Evolutionary conservation across 208 protist species (phyloP).

Genomic region (Zelonia costaricensis): DNA sequence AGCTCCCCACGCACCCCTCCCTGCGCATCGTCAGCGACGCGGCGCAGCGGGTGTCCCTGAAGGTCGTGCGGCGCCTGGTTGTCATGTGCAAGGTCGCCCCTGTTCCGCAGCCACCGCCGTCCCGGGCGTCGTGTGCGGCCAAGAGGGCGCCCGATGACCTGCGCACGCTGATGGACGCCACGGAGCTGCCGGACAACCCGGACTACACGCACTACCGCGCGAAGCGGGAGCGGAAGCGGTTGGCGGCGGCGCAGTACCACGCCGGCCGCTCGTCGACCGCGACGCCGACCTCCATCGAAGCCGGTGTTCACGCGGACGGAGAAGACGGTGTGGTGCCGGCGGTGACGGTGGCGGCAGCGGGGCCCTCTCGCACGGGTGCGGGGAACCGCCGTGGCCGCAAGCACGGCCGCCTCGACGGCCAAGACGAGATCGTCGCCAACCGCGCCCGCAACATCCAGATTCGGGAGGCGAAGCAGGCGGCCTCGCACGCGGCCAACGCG

Average conservation of each 20-base stretch:
- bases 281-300: not conserved
- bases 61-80: slow-evolving; percentile 74
- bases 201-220: slow-evolving; percentile 78
- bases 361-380: not conserved
- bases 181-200: slow-evolving; percentile 59
- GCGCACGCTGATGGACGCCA: slow-evolving; percentile 60
- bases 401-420: slow-evolving; percentile 15
- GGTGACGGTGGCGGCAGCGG: slow-evolving; percentile 1
- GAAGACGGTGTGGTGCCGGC: no score
- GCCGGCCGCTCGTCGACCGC: not conserved
- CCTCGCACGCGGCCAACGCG: slow-evolving; percentile 40
- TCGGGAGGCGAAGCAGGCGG: slow-evolving; percentile 49
- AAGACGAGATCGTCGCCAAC: slow-evolving; percentile 63
- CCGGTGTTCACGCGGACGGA: no score
- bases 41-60: slow-evolving; percentile 85
- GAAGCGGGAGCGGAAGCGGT: slow-evolving; percentile 48
- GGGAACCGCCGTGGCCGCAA: slow-evolving; percentile 13
- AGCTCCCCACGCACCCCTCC: slow-evolving; percentile 93
- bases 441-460: slow-evolving; percentile 55
- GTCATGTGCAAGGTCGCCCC: slow-evolving; percentile 57
- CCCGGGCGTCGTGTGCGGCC: slow-evolving; percentile 53
- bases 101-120: slow-evolving; percentile 34
- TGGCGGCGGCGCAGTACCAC: slow-evolving; percentile 34
- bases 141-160: slow-evolving; percentile 45
- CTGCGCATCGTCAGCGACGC: slow-evolving; percentile 73